Evolutionary conservation across 2,329 filamentous ascomycete species (phyloP).

Genomic region (Biscogniauxia mediterranea): DNA sequence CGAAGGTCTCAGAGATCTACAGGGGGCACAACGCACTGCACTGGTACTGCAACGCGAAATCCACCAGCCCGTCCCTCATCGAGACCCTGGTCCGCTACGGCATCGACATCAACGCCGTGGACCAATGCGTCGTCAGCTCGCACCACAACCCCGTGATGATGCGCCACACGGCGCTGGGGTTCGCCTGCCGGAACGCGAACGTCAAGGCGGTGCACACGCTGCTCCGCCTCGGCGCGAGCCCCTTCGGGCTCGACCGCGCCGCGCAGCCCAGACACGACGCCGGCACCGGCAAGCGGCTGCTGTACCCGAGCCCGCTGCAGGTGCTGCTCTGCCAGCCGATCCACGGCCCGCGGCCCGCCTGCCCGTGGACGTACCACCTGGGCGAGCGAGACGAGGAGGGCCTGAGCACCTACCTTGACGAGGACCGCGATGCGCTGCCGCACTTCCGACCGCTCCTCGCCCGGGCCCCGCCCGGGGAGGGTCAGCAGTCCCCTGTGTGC

Average conservation of each 20-base stretch:
- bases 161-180: constrained; percentile 14
- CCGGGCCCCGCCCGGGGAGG: background rate
- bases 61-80: constrained; percentile 12
- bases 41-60: constrained; percentile 17
- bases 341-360: constrained; percentile 6
- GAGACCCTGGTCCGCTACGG: background rate
- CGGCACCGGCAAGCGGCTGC: background rate
- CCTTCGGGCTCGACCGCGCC: constrained; percentile 1
- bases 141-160: no score
- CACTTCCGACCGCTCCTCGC: constrained; percentile 4
- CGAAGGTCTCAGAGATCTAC: constrained; percentile 7
- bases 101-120: constrained; percentile 13
- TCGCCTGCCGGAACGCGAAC: constrained; percentile 15
- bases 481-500: background rate
- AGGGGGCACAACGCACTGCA: constrained; percentile 14
- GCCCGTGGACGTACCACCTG: constrained; percentile 12
- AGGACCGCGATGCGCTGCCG: background rate
- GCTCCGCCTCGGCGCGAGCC: constrained; percentile 9
- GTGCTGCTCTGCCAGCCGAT: constrained; percentile 12
- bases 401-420: constrained; percentile 6
- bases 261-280: background rate
- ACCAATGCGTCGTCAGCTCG: no score
- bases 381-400: constrained; percentile 4
- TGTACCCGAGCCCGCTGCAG: constrained; percentile 14
- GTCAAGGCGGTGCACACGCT: constrained; percentile 11